These are phyloP conservation scores for Vitis rotundifolia DNA, from an alignment of 164 flowering plant species.

Conservation along the genomic window DNA sequence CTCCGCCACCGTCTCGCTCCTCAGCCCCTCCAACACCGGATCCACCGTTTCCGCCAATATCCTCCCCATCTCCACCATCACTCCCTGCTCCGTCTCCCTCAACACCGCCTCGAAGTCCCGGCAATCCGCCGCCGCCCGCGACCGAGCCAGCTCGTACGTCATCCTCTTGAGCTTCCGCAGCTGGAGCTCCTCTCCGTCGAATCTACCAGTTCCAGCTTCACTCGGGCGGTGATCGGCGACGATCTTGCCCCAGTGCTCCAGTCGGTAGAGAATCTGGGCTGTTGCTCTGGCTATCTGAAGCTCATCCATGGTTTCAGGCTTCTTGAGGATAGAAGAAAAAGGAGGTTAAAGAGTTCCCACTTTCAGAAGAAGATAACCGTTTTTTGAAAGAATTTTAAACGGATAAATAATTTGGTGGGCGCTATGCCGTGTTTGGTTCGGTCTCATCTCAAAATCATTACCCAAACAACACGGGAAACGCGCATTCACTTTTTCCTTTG, in stretches of 20 bases:
- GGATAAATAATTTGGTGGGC: too few relatives aligned
- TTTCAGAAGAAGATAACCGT: background rate
- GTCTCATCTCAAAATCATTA: too few relatives aligned
- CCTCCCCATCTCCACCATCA: background rate
- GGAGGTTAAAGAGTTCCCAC: too few relatives aligned
- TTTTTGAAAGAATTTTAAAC: background rate
- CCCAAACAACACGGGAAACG: too few relatives aligned
- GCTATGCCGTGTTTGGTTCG: too few relatives aligned
- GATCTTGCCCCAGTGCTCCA: background rate
- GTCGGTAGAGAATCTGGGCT: background rate
- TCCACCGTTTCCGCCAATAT: slow-evolving; percentile 2
- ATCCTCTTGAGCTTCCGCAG: background rate
- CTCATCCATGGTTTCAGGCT: background rate
- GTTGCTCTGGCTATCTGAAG: background rate
- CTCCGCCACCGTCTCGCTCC: background rate
- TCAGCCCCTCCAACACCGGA: background rate
- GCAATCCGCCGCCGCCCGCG: background rate
- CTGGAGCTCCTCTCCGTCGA: background rate
- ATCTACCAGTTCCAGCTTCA: background rate
- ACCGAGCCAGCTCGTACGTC: background rate
- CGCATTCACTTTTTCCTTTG: too few relatives aligned
- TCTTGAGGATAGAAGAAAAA: background rate
- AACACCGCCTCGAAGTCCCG: background rate
- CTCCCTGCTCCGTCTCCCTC: background rate
- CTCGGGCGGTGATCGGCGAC: background rate